Evolutionary conservation across 208 protist species (phyloP), one percentile per base, ranked within the genome.

Genomic region (Phytomonas francai): DNA sequence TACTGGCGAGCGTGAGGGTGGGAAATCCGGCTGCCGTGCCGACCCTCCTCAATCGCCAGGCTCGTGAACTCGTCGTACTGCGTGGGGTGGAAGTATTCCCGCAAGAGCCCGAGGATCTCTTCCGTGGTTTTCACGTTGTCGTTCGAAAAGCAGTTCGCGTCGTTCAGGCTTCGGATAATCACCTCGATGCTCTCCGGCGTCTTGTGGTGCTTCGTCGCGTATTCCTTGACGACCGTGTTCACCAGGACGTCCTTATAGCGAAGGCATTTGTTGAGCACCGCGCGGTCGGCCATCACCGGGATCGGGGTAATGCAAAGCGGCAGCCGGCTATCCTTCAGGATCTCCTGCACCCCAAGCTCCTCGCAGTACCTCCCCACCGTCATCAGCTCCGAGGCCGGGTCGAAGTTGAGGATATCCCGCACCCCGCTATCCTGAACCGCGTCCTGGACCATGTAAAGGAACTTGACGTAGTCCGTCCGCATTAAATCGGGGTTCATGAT

Each of bases 1-100:
- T 92, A 99, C 87, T 99, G 98, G 54, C 80, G 81, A 36, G 51
- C 65, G 78, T 99, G 98, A 34, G 72, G 82, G 74, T 99, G 98
- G 19, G 97, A 91, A 11, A 99, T 83, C 14, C 98, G 89, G 36
- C 95, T 97, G 45, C 96, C 96, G 49, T 87, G 76, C 6, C 65
- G 67, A 42, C 91, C 91, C 63, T 93, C 88, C 33, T 80, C 74
- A 65, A 97, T 97, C 34, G 79, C 80, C 30, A 97, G 71, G 64
- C 82, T 85, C 8, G 83, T 85, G 22, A 68, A 56, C 25, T 74
- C 68, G n/a, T 61, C 66, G 56, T 59, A 73, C 29, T 42, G 60
- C 54, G 73, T 73, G 16, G 92, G 91, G 33, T 72, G 77, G 73
- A 97, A 97, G 79, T 88, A 70, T 64, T 79, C 59, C 56, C 87